phyloP scores from a whole-genome alignment of 495 filamentous ascomycete species.

The Annulohypoxylon stygium region DNA sequence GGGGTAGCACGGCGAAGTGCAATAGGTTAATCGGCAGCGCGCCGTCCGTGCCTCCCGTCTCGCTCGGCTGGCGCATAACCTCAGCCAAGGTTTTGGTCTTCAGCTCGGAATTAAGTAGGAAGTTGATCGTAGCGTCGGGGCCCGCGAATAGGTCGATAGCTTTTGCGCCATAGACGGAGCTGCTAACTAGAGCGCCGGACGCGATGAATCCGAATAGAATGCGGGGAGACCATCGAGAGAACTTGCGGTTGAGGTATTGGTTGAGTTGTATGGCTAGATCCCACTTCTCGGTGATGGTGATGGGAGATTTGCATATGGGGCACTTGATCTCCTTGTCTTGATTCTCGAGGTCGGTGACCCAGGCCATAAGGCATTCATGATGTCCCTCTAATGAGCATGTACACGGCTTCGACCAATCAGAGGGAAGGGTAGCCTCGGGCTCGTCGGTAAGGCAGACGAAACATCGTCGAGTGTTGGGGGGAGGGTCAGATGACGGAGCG shows the following conservation, averaged over 20 bases:
- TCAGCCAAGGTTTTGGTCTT: neutral
- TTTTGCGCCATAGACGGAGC: conserved; percentile 55
- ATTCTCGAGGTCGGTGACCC: conserved; percentile 84
- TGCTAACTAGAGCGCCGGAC: conserved; percentile 63
- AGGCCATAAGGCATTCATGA: conserved; percentile 88
- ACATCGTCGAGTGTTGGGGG: conserved; percentile 72
- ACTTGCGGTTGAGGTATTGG: conserved; percentile 66
- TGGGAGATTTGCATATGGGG: conserved; percentile 88
- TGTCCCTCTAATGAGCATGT: conserved; percentile 91
- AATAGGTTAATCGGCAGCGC: conserved; percentile 36
- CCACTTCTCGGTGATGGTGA: conserved; percentile 77
- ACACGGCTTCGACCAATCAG: conserved; percentile 89
- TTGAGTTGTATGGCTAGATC: conserved; percentile 74
- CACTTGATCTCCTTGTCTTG: conserved; percentile 76
- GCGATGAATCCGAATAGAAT: conserved; percentile 68
- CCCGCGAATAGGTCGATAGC: conserved; percentile 57
- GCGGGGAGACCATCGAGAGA: conserved; percentile 69
- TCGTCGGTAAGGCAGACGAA: conserved; percentile 94
- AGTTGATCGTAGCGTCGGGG: conserved; percentile 41
- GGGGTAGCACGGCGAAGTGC: conserved; percentile 46
- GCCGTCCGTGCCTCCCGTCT: neutral
- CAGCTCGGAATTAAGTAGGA: conserved; percentile 41
- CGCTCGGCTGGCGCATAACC: conserved; percentile 14
- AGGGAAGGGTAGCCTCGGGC: conserved; percentile 72
- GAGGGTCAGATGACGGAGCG: conserved; percentile 24